Base-by-base conservation (phyloP, 1,284 basidiomycete genomes). In the Microstroma glucosiphilum region DNA sequence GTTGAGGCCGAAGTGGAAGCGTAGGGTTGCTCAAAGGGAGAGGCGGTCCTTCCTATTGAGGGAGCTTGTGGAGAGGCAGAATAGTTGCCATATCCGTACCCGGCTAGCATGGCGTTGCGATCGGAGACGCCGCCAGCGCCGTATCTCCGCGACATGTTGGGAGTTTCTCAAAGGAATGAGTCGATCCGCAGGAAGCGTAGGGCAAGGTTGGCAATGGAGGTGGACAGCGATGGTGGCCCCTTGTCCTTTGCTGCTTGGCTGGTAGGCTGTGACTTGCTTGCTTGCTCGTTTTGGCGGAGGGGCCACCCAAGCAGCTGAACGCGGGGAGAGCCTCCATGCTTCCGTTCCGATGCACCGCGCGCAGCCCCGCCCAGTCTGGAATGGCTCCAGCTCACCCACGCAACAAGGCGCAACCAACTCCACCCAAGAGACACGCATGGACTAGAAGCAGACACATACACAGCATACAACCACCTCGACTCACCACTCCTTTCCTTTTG, bases 1-100 rank as follows among this genome's bases (percentile, higher is more conserved):
- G 40, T 9, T 13, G 42, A 51, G n/a, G 51, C 17, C 9, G 61
- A 62, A 11, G 58, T 40, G 37, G 58, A 63, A 6, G 64, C 59
- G 57, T 75, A 77, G 0, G 74, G 72, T 49, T 70, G 68, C 49
- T 76, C 74, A 61, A 69, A 76, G 1, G 72, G 69, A 0, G 74
- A 75, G 3, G 68, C 69, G 2, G 69, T 67, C 11, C 75, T 69
- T 53, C 21, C 17, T 17, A 54, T 19, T 3, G 43, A 48, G 43
- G 43, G 17, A 54, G 51, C 21, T 15, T 21, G 21, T 7, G 51
- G 21, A 25, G 51, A 13, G 51, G 51, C 13, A 54, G 17, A 15
- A 54, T 17, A 21, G 43, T 48, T n/a, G 43, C 51, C 51, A 13
- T 54, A 54, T 8, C 51, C 51, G 51, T 54, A 54, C 17, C 21